Base-by-base conservation (phyloP, 176 grass and related monocot genomes). In the Microstegium vimineum region DNA sequence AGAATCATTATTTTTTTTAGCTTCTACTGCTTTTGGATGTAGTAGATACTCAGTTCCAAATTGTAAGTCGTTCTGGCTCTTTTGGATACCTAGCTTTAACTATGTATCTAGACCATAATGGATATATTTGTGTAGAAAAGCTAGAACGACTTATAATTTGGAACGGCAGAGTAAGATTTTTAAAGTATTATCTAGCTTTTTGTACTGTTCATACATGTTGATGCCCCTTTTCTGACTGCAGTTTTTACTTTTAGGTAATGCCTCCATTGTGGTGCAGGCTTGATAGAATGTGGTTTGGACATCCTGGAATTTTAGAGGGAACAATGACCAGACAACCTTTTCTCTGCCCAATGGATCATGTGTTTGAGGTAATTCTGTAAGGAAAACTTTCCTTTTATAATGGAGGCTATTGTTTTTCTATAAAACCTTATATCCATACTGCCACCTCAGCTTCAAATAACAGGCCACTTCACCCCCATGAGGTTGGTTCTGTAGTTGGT, bases 221-320 rank as follows among this genome's bases (percentile, higher is more conserved):
- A 71, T 69, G 14, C 10, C 20, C 37, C 37, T 32, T 86, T 76
- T 85, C 86, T 82, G 66, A 94, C 79, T 73, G 54, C 16, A 81
- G 28, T 80, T 87, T 78, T 52, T 72, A 82, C 61, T 87, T 87
- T 82, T 92, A 99, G 96, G 93, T 99, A 89, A 95, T 99, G 96
- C 96, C 96, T 84, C 90, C 85, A 83, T 87, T 99, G 90, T 99
- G 96, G 96, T 99, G 96, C 85, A 93, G 96, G 87, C 86, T 99
- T 75, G 96, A 99, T 76, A 91, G 91, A 85, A 88, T 99, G 84
- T 99, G 96, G 96, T 99, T 88, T 83, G 96, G 93, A 65, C 96
- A 99, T 84, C 93, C 93, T 35, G 93, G 96, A 90, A 85, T 99
- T 88, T 27, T 99, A 73, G 90, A 95, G 77, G 93, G 96, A 69